Evolutionary conservation across 768 basidiomycete genomes (phyloP), one percentile per base, ranked within the genome.

Genomic region (Boletellus ananas): DNA sequence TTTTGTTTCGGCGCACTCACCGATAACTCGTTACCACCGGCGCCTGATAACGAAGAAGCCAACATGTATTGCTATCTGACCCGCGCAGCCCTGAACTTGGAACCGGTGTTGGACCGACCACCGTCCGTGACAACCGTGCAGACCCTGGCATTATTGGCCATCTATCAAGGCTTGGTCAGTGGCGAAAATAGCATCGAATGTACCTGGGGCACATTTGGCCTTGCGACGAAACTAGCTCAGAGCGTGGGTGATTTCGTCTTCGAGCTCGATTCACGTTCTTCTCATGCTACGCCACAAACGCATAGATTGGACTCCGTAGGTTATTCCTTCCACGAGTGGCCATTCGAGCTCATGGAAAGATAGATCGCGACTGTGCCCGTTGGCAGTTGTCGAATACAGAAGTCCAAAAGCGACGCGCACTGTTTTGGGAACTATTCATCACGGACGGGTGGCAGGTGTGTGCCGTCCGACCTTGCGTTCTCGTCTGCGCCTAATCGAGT

Each of bases 371-470:
- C 60, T 83, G 83, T 60, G 84, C 84, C 6, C 74, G 85, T 27
- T 87, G 84, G 83, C 77, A 79, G 34, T 64, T 87, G 17, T 55
- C 78, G 6, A 74, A 76, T 3, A 72, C 75, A 1, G 85, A 85
- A 58, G 81, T 86, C 5, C 84, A 87, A 68, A 85, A 85, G 62
- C 77, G 85, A 4, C 76, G 85, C 27, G 77, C 81, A 1, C 62
- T 87, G 20, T 87, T 87, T 57, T 87, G 85, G 85, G 85, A 87
- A 52, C 52, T 87, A 25, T 85, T 84, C 57, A 82, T 85, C 55
- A 83, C 84, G 0, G 85, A 87, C 61, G 80, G 81, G 52, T 87
- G 84, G 83, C 83, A 84, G 76, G 85, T 84, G 51, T 14, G 74
- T 58, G 20, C 1, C 27, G 13, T n/a, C 50, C 39, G 14, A 18